phyloP scores from a whole-genome alignment of 768 basidiomycete genomes.

The Pleurotus sapidus region DNA sequence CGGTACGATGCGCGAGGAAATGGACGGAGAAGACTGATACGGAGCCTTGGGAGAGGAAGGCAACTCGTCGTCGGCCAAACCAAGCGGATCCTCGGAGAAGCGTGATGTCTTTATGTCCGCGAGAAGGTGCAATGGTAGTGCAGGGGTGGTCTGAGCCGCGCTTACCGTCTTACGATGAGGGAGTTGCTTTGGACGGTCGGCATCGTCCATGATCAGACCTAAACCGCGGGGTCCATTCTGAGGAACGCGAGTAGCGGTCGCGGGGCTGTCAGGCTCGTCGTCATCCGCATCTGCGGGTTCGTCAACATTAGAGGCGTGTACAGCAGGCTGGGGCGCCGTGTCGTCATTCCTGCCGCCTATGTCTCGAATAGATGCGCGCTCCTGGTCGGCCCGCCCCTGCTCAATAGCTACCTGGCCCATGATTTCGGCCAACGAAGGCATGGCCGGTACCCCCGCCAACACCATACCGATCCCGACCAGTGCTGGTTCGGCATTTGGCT shows the following conservation, averaged over 20 bases:
- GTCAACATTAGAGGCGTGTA: conserved; percentile 18
- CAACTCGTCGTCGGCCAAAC: conserved; percentile 54
- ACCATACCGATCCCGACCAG: conserved; percentile 84
- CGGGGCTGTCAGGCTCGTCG: conserved; percentile 10
- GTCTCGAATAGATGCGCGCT: conserved; percentile 42
- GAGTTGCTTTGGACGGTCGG: conserved; percentile 15
- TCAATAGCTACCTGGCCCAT: conserved; percentile 85
- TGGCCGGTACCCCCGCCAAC: conserved; percentile 70
- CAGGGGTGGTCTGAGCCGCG: conserved; percentile 73
- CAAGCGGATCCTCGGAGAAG: conserved; percentile 72
- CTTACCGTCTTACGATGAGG: conserved; percentile 48
- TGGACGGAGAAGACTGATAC: conserved; percentile 72
- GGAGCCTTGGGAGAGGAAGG: conserved; percentile 33
- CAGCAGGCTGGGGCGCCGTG: conserved; percentile 27
- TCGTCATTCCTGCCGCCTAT: conserved; percentile 42
- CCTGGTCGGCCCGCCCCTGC: conserved; percentile 79
- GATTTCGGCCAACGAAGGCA: conserved; percentile 71
- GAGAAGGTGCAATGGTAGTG: conserved; percentile 62
- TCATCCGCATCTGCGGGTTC: conserved; percentile 36
- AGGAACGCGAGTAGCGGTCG: neutral
- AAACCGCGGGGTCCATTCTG: conserved; percentile 17
- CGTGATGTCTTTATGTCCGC: conserved; percentile 44
- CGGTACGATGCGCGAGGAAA: conserved; percentile 45
- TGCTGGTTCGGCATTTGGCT: conserved; percentile 67
- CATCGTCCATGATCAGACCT: conserved; percentile 14